A percentile compares a stretch with the other conserved stretches of the same genome.
phyloP scores from a whole-genome alignment of 2,329 filamentous ascomycete species.

The Aureobasidium sp. region DNA sequence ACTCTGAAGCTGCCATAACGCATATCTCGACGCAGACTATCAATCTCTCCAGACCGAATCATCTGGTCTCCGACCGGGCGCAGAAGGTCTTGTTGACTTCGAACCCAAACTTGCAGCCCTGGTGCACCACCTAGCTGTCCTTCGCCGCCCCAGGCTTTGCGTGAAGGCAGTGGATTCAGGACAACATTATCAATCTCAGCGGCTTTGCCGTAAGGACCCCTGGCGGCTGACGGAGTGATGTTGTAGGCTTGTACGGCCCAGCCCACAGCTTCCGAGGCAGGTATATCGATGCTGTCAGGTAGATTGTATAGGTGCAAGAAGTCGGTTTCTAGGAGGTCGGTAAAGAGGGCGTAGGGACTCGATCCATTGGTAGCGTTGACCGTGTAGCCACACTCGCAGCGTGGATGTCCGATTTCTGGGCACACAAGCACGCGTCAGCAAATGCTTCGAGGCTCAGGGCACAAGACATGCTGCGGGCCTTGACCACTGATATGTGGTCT shows the following conservation, averaged over 20 bases:
- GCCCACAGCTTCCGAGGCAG: slow-evolving; percentile 34
- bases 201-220: slow-evolving; percentile 60
- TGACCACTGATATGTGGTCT: background rate
- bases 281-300: slow-evolving; percentile 22
- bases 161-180: slow-evolving; percentile 43
- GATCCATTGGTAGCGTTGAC: slow-evolving; percentile 38
- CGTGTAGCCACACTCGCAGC: slow-evolving; percentile 67
- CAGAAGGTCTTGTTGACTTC: slow-evolving; percentile 26
- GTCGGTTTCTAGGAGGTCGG: slow-evolving; percentile 64
- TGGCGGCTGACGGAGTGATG: slow-evolving; percentile 49
- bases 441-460: background rate
- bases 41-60: slow-evolving; percentile 59
- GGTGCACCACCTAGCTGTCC: slow-evolving; percentile 40
- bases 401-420: background rate
- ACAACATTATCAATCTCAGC: slow-evolving; percentile 53
- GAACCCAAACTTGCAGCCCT: slow-evolving; percentile 54
- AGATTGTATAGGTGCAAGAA: slow-evolving; percentile 53
- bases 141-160: slow-evolving; percentile 38
- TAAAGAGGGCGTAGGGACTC: slow-evolving; percentile 49
- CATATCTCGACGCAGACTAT: slow-evolving; percentile 54
- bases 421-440: background rate
- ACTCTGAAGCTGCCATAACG: slow-evolving; percentile 65
- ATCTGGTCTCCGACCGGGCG: slow-evolving; percentile 35
- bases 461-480: background rate
- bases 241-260: slow-evolving; percentile 66